Conservation (phyloP, 2,329 filamentous ascomycete species). For the Zasmidium citrigriseum region DNA sequence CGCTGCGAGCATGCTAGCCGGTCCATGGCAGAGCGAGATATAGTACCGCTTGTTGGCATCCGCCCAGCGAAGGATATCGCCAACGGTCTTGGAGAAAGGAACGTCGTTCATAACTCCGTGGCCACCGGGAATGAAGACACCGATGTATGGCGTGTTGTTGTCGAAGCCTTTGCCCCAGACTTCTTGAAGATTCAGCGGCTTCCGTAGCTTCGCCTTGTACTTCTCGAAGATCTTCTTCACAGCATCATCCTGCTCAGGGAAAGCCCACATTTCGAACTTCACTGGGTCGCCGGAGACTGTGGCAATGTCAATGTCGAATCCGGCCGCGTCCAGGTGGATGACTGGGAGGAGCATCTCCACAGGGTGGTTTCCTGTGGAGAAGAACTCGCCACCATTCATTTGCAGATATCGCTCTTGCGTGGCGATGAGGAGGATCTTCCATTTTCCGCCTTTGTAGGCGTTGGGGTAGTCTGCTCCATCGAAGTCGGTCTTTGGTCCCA, state of each 20-base stretch:
- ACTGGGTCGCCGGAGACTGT: conserved; percentile 24
- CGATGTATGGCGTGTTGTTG: conserved; percentile 23
- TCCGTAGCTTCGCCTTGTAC: conserved; percentile 21
- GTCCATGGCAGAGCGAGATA: conserved; percentile 24
- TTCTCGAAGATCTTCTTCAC: conserved; percentile 22
- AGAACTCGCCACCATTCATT: conserved; percentile 24
- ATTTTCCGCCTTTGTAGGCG: conserved; percentile 22
- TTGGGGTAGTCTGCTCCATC: conserved; percentile 24
- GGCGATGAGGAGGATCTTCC: conserved; percentile 24
- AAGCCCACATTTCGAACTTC: conserved; percentile 26
- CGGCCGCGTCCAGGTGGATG: conserved; percentile 22
- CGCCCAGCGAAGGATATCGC: conserved; percentile 22
- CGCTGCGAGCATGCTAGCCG: conserved; percentile 19
- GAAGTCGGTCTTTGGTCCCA: conserved; percentile 24
- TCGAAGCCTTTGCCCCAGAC: conserved; percentile 23
- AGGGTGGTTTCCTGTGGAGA: conserved; percentile 26
- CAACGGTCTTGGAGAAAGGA: conserved; percentile 19
- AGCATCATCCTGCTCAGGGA: conserved; percentile 22
- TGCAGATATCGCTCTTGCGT: conserved; percentile 24
- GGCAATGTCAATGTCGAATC: conserved; percentile 24
- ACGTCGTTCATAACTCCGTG: conserved; percentile 24
- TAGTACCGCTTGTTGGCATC: conserved; percentile 19
- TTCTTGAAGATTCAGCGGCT: conserved; percentile 15
- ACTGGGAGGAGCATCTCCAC: conserved; percentile 23
- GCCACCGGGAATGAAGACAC: conserved; percentile 23